These are phyloP conservation scores for Aspergillus aculeatinus DNA, from an alignment of 2,329 filamentous ascomycete genomes.

Conservation along the genomic window DNA sequence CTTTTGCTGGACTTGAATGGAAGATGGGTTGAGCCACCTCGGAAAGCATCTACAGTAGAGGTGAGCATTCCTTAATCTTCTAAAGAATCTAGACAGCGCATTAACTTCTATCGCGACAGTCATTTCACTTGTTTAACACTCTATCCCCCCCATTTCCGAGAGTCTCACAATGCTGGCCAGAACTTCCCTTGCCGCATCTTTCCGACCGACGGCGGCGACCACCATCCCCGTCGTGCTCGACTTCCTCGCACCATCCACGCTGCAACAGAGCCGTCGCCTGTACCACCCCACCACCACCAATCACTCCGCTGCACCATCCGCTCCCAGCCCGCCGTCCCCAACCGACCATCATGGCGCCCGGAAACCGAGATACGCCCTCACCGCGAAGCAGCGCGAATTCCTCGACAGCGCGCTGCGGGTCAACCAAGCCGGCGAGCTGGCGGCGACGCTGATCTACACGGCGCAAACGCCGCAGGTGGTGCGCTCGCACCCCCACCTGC, in stretches of 20 bases:
- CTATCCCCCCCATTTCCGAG: neutral
- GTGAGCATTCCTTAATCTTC: neutral
- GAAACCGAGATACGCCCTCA: conserved; percentile 58
- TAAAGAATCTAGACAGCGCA: neutral
- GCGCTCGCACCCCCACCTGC: conserved; percentile 78
- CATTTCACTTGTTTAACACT: neutral
- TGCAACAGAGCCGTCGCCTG: conserved; percentile 22
- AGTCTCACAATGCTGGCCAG: conserved; percentile 24
- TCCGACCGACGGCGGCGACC: conserved; percentile 16
- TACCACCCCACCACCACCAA: conserved; percentile 27
- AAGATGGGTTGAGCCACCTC: conserved; percentile 13
- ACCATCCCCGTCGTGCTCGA: conserved; percentile 31
- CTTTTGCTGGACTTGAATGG: conserved; percentile 1
- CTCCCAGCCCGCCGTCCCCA: neutral
- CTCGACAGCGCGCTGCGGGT: conserved; percentile 83
- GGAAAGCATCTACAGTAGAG: conserved; percentile 1
- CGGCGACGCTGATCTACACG: conserved; percentile 89
- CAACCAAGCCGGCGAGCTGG: conserved; percentile 97
- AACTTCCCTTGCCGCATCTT: conserved; percentile 17
- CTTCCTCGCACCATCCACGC: conserved; percentile 36
- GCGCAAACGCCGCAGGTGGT: conserved; percentile 82
- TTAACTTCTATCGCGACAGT: neutral
- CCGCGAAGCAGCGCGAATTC: conserved; percentile 68
- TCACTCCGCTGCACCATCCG: conserved; percentile 31
- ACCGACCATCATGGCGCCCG: conserved; percentile 10